Evolutionary conservation across 2,329 filamentous ascomycete genomes (phyloP).

Genomic region (Cadophora malorum): DNA sequence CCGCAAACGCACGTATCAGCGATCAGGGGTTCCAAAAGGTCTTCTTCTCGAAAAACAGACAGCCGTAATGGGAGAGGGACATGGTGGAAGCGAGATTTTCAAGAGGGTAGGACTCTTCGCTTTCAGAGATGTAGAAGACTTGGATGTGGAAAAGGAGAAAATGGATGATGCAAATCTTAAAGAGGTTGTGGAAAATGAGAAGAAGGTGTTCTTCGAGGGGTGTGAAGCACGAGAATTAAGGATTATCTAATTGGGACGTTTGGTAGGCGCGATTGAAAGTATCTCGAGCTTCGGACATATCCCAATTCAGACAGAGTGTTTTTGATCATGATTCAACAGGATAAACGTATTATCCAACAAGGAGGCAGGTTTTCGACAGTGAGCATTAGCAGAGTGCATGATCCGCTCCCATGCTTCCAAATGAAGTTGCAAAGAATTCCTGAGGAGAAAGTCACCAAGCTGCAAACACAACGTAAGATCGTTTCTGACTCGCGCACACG

Average conservation of each 20-base stretch:
- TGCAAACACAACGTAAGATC: too few relatives aligned
- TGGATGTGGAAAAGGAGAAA: neutral
- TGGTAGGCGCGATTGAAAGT: too few relatives aligned
- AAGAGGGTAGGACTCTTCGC: neutral
- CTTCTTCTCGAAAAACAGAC: neutral
- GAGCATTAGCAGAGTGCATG: too few relatives aligned
- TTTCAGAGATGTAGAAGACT: neutral
- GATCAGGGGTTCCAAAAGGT: neutral
- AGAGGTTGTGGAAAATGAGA: neutral
- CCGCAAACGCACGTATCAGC: neutral
- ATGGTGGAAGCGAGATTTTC: neutral
- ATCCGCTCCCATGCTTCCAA: too few relatives aligned
- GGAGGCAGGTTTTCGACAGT: too few relatives aligned
- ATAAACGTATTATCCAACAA: too few relatives aligned
- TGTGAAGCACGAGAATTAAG: neutral
- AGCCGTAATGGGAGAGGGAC: neutral
- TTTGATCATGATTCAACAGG: too few relatives aligned
- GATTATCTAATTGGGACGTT: neutral
- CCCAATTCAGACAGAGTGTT: too few relatives aligned
- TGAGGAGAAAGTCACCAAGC: too few relatives aligned
- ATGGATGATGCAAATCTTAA: neutral
- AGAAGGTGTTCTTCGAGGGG: conserved; percentile 1
- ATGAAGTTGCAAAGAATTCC: too few relatives aligned
- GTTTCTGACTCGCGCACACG: too few relatives aligned
- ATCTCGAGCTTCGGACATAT: too few relatives aligned